Conservation (phyloP, 257 asterid genomes). For the Cruciata laevipes region DNA sequence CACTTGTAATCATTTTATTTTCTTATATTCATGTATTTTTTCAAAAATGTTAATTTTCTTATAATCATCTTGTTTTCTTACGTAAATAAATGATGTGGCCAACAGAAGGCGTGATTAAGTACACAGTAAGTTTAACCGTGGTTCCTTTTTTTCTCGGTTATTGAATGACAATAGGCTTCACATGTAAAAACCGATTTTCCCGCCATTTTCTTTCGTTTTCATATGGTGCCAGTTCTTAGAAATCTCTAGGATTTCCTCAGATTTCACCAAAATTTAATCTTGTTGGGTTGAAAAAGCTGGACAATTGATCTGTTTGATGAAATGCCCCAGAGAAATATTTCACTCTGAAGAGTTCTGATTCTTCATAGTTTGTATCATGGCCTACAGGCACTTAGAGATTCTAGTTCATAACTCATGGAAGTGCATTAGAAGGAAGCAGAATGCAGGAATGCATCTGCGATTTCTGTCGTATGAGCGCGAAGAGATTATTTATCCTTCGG, state of each 20-base stretch:
- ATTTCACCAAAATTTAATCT: not conserved
- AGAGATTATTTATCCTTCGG: constrained; percentile 35
- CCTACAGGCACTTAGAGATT: constrained; percentile 15
- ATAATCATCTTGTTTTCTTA: no score
- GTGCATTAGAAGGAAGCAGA: constrained; percentile 12
- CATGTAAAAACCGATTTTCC: not conserved
- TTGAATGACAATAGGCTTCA: not conserved
- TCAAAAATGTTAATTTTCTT: no score
- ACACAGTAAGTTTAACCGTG: no score
- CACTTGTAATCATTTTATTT: no score
- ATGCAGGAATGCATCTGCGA: constrained; percentile 18
- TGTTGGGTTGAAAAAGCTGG: not conserved
- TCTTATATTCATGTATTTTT: no score
- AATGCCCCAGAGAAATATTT: constrained; percentile 22
- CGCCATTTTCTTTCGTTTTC: not conserved
- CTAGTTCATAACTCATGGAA: constrained; percentile 22
- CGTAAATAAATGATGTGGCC: not conserved
- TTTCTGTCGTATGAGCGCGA: constrained; percentile 21
- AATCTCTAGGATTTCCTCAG: not conserved
- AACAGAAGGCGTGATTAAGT: not conserved
- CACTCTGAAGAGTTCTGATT: not conserved
- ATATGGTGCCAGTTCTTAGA: not conserved
- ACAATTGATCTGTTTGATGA: constrained; percentile 30
- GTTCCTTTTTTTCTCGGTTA: not conserved
- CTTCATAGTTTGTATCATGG: constrained; percentile 28